Conservation (phyloP, 352 stramenopile species). For the Globisporangium alternatum region DNA sequence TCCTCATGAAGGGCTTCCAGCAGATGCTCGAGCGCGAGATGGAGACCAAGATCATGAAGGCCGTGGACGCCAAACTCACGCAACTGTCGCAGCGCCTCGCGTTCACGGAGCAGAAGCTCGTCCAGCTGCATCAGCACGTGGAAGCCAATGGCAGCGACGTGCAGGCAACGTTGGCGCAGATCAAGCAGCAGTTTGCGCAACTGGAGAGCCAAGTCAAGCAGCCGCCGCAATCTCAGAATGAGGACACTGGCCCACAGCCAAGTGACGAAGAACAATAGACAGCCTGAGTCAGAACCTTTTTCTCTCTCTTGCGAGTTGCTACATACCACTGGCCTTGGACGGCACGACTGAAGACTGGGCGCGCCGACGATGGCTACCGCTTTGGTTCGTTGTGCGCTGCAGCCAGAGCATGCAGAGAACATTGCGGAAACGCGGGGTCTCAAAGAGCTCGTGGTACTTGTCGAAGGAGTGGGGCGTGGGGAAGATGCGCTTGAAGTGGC, state of each 20-base stretch:
- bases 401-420: constrained; percentile 63
- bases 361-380: constrained; percentile 15
- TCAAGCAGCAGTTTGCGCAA: constrained; percentile 44
- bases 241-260: constrained; percentile 3
- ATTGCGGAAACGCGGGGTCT: constrained; percentile 50
- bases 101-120: constrained; percentile 62
- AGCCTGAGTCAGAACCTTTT: neutral
- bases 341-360: neutral
- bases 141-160: constrained; percentile 32
- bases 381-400: constrained; percentile 23
- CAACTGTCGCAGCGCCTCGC: constrained; percentile 50
- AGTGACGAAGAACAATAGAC: constrained; percentile 7
- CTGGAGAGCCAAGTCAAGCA: constrained; percentile 37
- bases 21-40: constrained; percentile 63
- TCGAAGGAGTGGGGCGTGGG: constrained; percentile 51
- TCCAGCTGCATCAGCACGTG: constrained; percentile 60
- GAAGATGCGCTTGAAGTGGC: constrained; percentile 78
- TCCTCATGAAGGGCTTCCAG: constrained; percentile 49
- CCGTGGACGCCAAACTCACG: constrained; percentile 58
- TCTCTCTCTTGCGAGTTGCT: constrained; percentile 10
- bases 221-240: constrained; percentile 16
- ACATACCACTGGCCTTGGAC: neutral
- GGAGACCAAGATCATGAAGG: constrained; percentile 58
- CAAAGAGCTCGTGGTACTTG: constrained; percentile 54
- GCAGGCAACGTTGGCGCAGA: constrained; percentile 31